phyloP scores from a whole-genome alignment of 106 monocot genomes.

The Narthecium ossifragum region DNA sequence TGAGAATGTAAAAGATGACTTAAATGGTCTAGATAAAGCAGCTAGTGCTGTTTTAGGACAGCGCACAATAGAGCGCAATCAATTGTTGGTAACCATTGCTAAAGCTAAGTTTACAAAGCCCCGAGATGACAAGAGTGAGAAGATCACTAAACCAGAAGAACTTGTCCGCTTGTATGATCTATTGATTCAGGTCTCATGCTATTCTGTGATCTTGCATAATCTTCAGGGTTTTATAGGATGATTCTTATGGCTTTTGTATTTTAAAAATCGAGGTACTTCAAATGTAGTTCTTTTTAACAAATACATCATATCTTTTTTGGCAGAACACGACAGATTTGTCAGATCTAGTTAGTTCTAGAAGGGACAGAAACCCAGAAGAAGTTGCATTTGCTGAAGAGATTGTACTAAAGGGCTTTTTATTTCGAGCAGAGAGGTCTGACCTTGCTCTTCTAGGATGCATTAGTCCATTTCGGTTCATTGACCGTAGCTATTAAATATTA shows the following conservation, averaged over 20 bases:
- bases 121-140: slow-evolving; percentile 75
- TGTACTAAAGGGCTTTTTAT: slow-evolving; percentile 58
- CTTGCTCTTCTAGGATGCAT: too few relatives aligned
- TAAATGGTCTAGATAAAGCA: slow-evolving; percentile 98
- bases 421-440: slow-evolving; percentile 83
- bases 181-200: slow-evolving; percentile 97
- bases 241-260: too few relatives aligned
- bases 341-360: slow-evolving; percentile 94
- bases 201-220: not conserved
- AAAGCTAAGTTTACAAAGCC: slow-evolving; percentile 84
- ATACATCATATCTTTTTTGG: slow-evolving; percentile 4
- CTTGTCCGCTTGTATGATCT: slow-evolving; percentile 97
- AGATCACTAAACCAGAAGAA: slow-evolving; percentile 88
- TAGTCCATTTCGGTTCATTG: too few relatives aligned
- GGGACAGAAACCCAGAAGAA: slow-evolving; percentile 80
- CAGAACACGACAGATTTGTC: slow-evolving; percentile 91
- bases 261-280: too few relatives aligned
- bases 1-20: slow-evolving; percentile 89
- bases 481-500: too few relatives aligned
- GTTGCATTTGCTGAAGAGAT: slow-evolving; percentile 64
- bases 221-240: too few relatives aligned
- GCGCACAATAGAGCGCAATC: slow-evolving; percentile 92
- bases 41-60: slow-evolving; percentile 91
- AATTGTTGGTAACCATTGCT: slow-evolving; percentile 61
- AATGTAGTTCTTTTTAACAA: too few relatives aligned